These are phyloP conservation scores for Aspergillus calidoustus DNA, from an alignment of 2,329 filamentous ascomycete genomes.

Conservation along the genomic window DNA sequence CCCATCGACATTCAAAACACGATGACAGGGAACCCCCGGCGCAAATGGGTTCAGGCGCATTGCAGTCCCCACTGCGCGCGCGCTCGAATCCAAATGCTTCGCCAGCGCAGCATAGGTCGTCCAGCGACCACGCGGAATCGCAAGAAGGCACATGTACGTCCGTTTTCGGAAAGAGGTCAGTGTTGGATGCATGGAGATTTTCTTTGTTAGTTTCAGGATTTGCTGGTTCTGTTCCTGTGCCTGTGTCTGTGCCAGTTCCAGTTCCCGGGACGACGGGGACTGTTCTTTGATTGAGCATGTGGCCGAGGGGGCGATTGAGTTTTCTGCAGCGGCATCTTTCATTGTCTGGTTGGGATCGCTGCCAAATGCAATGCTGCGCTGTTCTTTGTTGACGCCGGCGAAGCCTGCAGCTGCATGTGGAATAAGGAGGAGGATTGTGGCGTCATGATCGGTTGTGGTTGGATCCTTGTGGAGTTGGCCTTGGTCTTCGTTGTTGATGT, in stretches of 20 bases:
- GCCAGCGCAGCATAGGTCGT: slow-evolving; percentile 79
- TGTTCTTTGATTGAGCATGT: neutral
- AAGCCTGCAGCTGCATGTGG: neutral
- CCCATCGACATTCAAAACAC: slow-evolving; percentile 75
- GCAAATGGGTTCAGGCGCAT: slow-evolving; percentile 80
- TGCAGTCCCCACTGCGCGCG: slow-evolving; percentile 77
- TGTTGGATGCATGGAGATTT: slow-evolving; percentile 39
- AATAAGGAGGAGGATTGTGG: neutral
- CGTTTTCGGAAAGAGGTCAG: slow-evolving; percentile 56
- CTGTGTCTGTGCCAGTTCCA: neutral
- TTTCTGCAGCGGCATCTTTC: neutral
- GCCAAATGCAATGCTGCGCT: neutral
- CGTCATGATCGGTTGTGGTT: slow-evolving; percentile 4
- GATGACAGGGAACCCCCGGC: slow-evolving; percentile 79
- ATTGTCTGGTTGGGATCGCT: neutral
- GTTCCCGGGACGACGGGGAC: neutral
- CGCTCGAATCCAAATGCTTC: slow-evolving; percentile 69
- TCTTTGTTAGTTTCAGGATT: slow-evolving; percentile 7
- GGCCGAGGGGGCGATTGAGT: neutral
- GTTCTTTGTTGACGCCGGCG: neutral
- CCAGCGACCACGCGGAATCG: slow-evolving; percentile 75
- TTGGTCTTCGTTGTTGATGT: neutral
- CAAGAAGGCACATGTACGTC: slow-evolving; percentile 73
- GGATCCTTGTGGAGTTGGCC: slow-evolving; percentile 1
- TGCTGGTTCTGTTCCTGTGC: neutral